phyloP scores from a whole-genome alignment of 2,329 filamentous ascomycete genomes.

The Harringtonia lauricola region DNA sequence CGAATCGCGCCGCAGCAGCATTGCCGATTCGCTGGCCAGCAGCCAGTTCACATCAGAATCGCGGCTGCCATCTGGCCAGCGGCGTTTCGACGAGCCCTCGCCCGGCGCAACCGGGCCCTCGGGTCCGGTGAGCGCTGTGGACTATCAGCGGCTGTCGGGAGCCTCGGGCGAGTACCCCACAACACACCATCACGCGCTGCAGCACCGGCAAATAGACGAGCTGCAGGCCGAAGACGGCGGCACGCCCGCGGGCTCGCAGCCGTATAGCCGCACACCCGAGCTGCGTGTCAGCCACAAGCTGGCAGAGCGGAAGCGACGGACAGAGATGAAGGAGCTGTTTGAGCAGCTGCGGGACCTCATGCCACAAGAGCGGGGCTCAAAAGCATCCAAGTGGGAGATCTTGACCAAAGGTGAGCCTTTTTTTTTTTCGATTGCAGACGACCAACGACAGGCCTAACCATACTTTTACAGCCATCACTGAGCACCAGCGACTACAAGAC shows the following conservation, averaged over 20 bases:
- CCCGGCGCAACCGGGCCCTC: constrained; percentile 60
- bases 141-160: constrained; percentile 32
- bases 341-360: constrained; percentile 69
- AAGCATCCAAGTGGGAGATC: constrained; percentile 85
- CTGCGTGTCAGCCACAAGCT: constrained; percentile 76
- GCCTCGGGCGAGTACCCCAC: constrained; percentile 44
- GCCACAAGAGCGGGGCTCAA: constrained; percentile 70
- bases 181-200: constrained; percentile 64
- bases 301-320: constrained; percentile 70
- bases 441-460: no score
- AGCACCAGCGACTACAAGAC: constrained; percentile 45
- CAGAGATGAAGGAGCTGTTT: constrained; percentile 82
- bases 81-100: constrained; percentile 58
- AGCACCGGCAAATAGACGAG: constrained; percentile 61
- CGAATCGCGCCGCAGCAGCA: constrained; percentile 63
- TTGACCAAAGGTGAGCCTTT: constrained; percentile 60
- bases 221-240: constrained; percentile 50
- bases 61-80: constrained; percentile 58
- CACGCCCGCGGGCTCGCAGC: constrained; percentile 47
- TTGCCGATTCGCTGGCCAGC: constrained; percentile 67
- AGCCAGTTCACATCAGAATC: constrained; percentile 71
- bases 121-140: constrained; percentile 29
- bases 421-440: neutral
- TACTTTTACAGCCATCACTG: constrained; percentile 41
- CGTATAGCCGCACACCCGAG: constrained; percentile 75